Evolutionary conservation across 75 land plant species (phyloP), one percentile per base, ranked within the genome.

Genomic region (Ceratopteris richardii): DNA sequence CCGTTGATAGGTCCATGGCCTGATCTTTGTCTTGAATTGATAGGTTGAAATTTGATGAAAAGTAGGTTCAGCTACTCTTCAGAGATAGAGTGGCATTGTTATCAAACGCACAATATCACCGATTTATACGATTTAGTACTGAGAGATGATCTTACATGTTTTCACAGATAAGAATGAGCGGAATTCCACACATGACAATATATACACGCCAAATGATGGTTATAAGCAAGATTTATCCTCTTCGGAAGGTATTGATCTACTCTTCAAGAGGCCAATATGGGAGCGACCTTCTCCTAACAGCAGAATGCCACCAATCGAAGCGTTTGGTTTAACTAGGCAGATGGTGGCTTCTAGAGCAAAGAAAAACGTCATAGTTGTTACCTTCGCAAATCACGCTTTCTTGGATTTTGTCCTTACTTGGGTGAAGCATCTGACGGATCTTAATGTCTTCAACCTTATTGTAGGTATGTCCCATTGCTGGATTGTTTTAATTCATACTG

Each of bases 341-440:
- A 77, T 95, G 71, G 81, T 90, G 28, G 61, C 75, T 27, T 53
- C 73, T 59, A 80, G 92, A 48, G 91, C 79, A 12, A 80, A 82
- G 50, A 77, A 78, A 44, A 95, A 95, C 53, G 74, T 95, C 30
- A 84, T 90, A 24, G 67, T 90, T 16, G 88, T 95, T 22, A 90
- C 99, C 10, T 95, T 95, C 66, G 97, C 97, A 14, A 95, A 95
- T 62, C 81, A 72, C 78, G 99, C 99, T 22, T 90, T 90, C 59
- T 77, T 86, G 88, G 99, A 90, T 57, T 95, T 95, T 58, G 86
- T 95, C 41, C 64, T 91, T 31, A 90, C 72, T 47, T 95, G 99
- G 99, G 99, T 95, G 54, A 87, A 80, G 29, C 96, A 84, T 64
- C 74, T 95, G 42, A 84, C 99, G 1, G 80, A 84, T 44, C 60